Base-by-base conservation (phyloP, 768 basidiomycete species). In the Kwoniella dejecticola region DNA sequence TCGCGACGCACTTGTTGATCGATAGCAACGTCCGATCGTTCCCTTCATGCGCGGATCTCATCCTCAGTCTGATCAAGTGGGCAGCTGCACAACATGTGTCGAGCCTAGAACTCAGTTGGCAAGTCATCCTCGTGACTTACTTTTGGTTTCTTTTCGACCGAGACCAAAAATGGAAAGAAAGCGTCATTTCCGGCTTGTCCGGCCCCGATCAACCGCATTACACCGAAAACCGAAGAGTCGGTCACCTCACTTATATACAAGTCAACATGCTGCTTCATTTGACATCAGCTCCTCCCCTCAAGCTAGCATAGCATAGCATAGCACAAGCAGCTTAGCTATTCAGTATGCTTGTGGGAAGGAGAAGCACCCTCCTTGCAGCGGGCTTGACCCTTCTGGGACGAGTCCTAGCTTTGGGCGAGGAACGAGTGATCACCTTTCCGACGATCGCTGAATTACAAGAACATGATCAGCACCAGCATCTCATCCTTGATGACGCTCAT, bases 381-480 rank as follows among this genome's bases (percentile, higher is more conserved):
- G 54, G 54, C 2, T n/a, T 57, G 19, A 38, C 56, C n/a, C 33
- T 48, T 17, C 30, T 59, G n/a, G 57, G 50, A 10, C 40, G 38
- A 11, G 60, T 55, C 0, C 11, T 53, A 21, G 52, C 52, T 47
- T 42, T 62, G 21, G 60, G 60, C 12, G 60, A 62, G 27, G 60
- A 62, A 29, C 31, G 31, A 38, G 60, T 62, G 12, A 48, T 62
- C 33, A 23, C 45, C 23, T 62, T 62, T 36, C 60, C 60, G 29
- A 10, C 52, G 7, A 6, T 48, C 2, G 2, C 15, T n/a, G 52
- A 54, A 23, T 41, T 61, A 17, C 40, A 49, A 3, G 8, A 42
- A 42, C 8, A 38, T n/a, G 36, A 38, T 8, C 17, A 38, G 36
- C 19, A 42, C 4, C 15, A 3, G 23, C 49, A 23, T 23, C 58